Evolutionary conservation across 371 early-diverging fungal genomes (phyloP).

Genomic region (Haplosporangium sp.): DNA sequence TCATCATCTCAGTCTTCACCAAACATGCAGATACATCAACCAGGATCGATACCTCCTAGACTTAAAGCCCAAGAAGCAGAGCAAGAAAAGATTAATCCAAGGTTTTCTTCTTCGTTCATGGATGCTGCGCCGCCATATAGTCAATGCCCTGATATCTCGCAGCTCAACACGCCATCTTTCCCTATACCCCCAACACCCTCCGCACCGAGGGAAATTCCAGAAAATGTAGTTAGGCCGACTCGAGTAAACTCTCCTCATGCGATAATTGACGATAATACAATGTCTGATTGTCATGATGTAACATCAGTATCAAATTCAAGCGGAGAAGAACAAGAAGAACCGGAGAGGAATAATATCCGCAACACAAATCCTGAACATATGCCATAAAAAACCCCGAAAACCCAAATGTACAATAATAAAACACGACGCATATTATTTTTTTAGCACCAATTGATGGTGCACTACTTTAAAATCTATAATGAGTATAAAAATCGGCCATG

Average conservation of each 20-base stretch:
- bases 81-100: too few species aligned
- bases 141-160: not conserved
- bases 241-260: not conserved
- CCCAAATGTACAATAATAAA: too few species aligned
- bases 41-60: not conserved
- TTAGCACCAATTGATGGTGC: too few species aligned
- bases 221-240: not conserved
- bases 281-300: not conserved
- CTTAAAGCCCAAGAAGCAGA: too few species aligned
- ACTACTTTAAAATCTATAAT: too few species aligned
- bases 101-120: not conserved
- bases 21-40: not conserved
- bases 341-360: not conserved
- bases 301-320: not conserved
- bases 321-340: not conserved
- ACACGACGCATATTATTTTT: too few species aligned
- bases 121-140: not conserved
- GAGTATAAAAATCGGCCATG: too few species aligned
- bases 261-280: not conserved
- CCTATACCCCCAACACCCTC: constrained; percentile 1
- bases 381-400: too few species aligned
- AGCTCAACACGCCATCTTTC: not conserved
- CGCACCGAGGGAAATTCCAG: not conserved
- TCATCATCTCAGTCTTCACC: not conserved
- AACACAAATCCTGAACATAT: too few species aligned